These are phyloP conservation scores for Pythium scleroteichum DNA, from an alignment of 352 stramenopile species.

Conservation along the genomic window DNA sequence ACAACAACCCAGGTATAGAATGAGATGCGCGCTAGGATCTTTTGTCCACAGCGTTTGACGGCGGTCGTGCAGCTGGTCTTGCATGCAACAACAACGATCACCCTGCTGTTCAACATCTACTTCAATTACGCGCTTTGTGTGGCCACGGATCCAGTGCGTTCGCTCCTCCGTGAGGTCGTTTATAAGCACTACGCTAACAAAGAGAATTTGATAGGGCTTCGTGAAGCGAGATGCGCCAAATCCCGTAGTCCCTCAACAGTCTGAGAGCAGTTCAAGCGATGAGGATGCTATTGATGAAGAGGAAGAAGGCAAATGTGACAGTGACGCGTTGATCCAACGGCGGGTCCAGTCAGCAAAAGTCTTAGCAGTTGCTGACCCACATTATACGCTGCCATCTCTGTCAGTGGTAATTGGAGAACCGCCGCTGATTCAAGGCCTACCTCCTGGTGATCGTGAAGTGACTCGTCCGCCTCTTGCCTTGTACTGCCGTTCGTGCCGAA, in stretches of 20 bases:
- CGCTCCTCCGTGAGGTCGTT: not conserved
- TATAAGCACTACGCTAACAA: too few relatives aligned
- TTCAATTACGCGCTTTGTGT: slow-evolving; percentile 49
- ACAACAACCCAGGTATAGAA: slow-evolving; percentile 6
- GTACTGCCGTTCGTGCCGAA: slow-evolving; percentile 28
- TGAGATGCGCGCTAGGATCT: not conserved
- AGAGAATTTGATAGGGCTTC: slow-evolving; percentile 22
- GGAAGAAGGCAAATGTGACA: slow-evolving; percentile 16
- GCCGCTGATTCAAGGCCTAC: slow-evolving; percentile 17
- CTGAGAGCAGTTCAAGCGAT: slow-evolving; percentile 7
- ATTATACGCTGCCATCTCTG: slow-evolving; percentile 5
- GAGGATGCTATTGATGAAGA: slow-evolving; percentile 26
- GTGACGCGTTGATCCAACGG: slow-evolving; percentile 19
- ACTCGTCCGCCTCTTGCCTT: not conserved
- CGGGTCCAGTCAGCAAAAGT: not conserved
- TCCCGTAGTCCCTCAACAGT: not conserved
- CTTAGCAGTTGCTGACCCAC: not conserved
- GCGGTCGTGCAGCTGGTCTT: not conserved
- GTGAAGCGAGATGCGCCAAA: slow-evolving; percentile 2
- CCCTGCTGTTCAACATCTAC: slow-evolving; percentile 34
- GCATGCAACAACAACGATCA: slow-evolving; percentile 13
- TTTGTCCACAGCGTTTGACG: not conserved
- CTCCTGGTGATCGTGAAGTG: not conserved
- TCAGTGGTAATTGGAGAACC: slow-evolving; percentile 6
- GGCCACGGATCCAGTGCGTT: slow-evolving; percentile 33